phyloP scores from a whole-genome alignment of 2,329 filamentous ascomycete genomes.

The Colletotrichum orbiculare region DNA sequence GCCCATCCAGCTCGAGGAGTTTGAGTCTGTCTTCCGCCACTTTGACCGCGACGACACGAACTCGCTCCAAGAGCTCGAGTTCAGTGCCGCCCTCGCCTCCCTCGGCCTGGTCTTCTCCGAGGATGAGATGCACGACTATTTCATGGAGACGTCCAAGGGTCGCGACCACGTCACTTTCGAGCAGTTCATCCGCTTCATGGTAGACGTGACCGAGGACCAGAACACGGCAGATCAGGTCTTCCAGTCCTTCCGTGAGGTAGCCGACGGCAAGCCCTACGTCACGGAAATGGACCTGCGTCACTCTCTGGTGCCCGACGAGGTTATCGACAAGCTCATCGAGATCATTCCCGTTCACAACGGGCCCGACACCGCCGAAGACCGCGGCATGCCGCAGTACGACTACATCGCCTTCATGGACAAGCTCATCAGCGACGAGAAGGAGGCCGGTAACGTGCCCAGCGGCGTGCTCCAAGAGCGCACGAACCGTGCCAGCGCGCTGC shows the following conservation, averaged over 20 bases:
- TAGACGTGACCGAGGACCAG: conserved; percentile 97
- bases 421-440: conserved; percentile 66
- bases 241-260: conserved; percentile 96
- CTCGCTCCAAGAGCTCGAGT: conserved; percentile 90
- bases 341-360: conserved; percentile 88
- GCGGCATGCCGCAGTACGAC: conserved; percentile 88
- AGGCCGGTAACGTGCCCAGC: conserved; percentile 42
- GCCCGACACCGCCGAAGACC: conserved; percentile 86
- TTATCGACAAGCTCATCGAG: conserved; percentile 90
- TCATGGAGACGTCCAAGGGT: conserved; percentile 84
- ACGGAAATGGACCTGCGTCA: conserved; percentile 97
- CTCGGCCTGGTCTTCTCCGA: conserved; percentile 96
- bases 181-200: conserved; percentile 99
- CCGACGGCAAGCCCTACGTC: conserved; percentile 98
- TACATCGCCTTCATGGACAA: conserved; percentile 98
- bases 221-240: conserved; percentile 99
- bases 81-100: conserved; percentile 94
- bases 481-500: conserved; percentile 46
- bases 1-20: conserved; percentile 97
- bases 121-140: conserved; percentile 97
- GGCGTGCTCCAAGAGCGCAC: conserved; percentile 49
- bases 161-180: conserved; percentile 91
- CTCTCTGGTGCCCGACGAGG: conserved; percentile 93
- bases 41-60: conserved; percentile 96
- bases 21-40: conserved; percentile 97